These are phyloP conservation scores for Diaporthe batatas DNA, from an alignment of 2,329 filamentous ascomycete species.

Conservation along the genomic window DNA sequence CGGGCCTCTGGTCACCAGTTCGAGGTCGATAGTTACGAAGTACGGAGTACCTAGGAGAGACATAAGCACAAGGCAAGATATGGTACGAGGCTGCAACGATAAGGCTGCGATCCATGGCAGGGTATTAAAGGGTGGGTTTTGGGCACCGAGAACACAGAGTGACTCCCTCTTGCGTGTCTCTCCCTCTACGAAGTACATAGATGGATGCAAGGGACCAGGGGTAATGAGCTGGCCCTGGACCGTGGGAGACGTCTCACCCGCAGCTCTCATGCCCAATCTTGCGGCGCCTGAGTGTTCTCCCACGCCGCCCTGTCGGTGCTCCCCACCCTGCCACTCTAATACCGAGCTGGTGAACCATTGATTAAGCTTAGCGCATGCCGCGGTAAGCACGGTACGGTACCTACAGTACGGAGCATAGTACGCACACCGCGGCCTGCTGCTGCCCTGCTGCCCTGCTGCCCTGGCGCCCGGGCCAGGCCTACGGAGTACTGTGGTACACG, in stretches of 20 bases:
- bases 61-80: not conserved
- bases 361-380: slow-evolving; percentile 31
- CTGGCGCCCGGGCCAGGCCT: slow-evolving; percentile 18
- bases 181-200: not conserved
- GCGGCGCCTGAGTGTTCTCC: not conserved
- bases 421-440: slow-evolving; percentile 31
- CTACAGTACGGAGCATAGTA: not conserved
- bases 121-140: slow-evolving; percentile 27
- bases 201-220: slow-evolving; percentile 17
- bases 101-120: slow-evolving; percentile 5
- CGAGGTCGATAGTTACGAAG: too few relatives aligned
- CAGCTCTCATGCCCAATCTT: slow-evolving; percentile 14
- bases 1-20: too few relatives aligned
- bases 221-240: slow-evolving; percentile 2
- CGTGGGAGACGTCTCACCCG: slow-evolving; percentile 15
- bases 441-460: slow-evolving; percentile 22
- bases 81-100: not conserved
- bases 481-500: not conserved
- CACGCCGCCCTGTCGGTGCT: not conserved
- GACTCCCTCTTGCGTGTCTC: slow-evolving; percentile 8
- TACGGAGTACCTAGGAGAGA: not conserved
- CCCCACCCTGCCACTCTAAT: slow-evolving; percentile 1
- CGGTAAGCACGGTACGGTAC: slow-evolving; percentile 30
- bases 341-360: slow-evolving; percentile 27
- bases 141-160: not conserved